These are phyloP conservation scores for Catenaria anguillulae DNA, from an alignment of 371 early-diverging fungal species.

Conservation along the genomic window DNA sequence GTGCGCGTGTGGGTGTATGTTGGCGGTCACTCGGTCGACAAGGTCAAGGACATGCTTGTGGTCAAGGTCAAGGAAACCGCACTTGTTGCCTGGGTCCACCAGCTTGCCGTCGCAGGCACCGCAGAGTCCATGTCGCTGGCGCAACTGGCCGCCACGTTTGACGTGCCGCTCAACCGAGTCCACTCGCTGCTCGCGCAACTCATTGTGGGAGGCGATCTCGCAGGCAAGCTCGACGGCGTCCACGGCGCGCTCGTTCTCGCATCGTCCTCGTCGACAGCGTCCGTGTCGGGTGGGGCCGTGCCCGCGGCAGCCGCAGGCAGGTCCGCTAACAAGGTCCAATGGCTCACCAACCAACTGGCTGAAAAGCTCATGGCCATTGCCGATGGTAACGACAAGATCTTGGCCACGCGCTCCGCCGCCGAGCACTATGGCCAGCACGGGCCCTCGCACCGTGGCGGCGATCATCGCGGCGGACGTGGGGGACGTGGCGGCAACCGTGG, in stretches of 20 bases:
- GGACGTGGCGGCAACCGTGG: not conserved
- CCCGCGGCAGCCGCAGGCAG: too few relatives aligned
- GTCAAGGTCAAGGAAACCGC: constrained; percentile 87
- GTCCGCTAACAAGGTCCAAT: constrained; percentile 62
- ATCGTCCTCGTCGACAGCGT: too few relatives aligned
- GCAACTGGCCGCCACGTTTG: constrained; percentile 74
- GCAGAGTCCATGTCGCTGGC: constrained; percentile 67
- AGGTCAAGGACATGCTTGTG: constrained; percentile 77
- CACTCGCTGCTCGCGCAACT: constrained; percentile 71
- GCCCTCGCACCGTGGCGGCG: not conserved
- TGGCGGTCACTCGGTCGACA: constrained; percentile 38
- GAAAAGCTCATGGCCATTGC: constrained; percentile 77
- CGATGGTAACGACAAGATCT: constrained; percentile 78
- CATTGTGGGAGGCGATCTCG: constrained; percentile 82
- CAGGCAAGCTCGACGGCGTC: constrained; percentile 58
- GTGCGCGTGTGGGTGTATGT: constrained; percentile 94
- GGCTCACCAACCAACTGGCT: constrained; percentile 63
- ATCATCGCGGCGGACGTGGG: not conserved
- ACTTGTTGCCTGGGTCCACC: constrained; percentile 88
- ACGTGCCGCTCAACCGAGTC: constrained; percentile 46
- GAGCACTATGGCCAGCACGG: not conserved
- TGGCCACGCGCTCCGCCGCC: constrained; percentile 38
- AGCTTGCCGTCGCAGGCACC: constrained; percentile 73
- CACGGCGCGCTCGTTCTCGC: constrained; percentile 56
- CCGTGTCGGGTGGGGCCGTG: too few relatives aligned